Evolutionary conservation across 139 green algal genomes (phyloP), one percentile per base, ranked within the genome.

Genomic region (Desmodesmus armatus): DNA sequence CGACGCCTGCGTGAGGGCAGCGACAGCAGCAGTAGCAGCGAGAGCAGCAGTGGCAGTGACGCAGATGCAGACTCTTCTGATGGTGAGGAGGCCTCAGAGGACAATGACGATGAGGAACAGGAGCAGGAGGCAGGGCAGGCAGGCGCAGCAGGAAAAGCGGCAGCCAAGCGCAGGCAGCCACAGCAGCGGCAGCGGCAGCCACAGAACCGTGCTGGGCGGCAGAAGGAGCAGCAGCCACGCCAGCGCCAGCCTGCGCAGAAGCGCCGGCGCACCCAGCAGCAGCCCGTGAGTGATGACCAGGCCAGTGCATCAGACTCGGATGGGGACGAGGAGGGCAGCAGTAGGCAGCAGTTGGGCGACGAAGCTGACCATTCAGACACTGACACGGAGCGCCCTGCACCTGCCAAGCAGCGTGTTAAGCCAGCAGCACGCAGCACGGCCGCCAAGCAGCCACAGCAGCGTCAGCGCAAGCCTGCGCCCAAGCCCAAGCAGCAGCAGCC

Each of bases 181-280:
- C 35, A 27, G 31, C 63, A 80, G 73, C 44, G 43, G 53, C 53
- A 71, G 76, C 33, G 55, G 51, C 35, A 71, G 21, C n/a, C n/a
- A n/a, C n/a, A n/a, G n/a, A n/a, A n/a, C n/a, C n/a, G n/a, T n/a
- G n/a, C n/a, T 9, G 67, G 55, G 29, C 62, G 39, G 44, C 63
- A 35, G n/a, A 43, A 43, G 63, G 62, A 60, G 63, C 44, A 83
- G 71, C 82, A 66, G 41, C n/a, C n/a, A n/a, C n/a, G n/a, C n/a
- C n/a, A n/a, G n/a, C n/a, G 1, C 6, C 7, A n/a, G 5, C n/a
- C n/a, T 17, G 21, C 21, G 39, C 41, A 27, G 5, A 62, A 62
- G 72, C 15, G 31, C 19, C 6, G n/a, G 33, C 43, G 40, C 13
- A 27, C 43, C 19, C 17, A 66, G 43, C 25, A 80, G 73, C 37